Conservation (phyloP, 2,329 filamentous ascomycete species). For the Ophidiomyces ophidiicola region DNA sequence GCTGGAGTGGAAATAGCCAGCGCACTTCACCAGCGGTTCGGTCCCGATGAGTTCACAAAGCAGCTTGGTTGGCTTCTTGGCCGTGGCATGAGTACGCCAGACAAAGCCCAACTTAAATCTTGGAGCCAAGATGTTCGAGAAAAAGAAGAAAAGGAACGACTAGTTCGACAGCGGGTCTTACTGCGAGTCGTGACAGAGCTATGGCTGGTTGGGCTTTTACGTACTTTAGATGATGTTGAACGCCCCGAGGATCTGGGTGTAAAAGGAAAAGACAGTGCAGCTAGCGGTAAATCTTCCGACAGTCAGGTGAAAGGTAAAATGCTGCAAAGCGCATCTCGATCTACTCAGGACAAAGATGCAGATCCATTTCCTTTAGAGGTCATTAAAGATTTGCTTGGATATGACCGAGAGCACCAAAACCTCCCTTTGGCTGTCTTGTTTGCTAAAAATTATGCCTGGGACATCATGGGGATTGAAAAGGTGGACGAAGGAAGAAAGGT, state of each 20-base stretch:
- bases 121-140: slow-evolving; percentile 73
- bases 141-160: slow-evolving; percentile 87
- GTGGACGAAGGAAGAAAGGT: slow-evolving; percentile 68
- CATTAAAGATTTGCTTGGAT: slow-evolving; percentile 87
- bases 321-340: slow-evolving; percentile 43
- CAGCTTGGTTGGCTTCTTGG: slow-evolving; percentile 87
- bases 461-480: slow-evolving; percentile 70
- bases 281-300: slow-evolving; percentile 38
- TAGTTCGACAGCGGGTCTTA: slow-evolving; percentile 72
- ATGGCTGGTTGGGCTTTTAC: slow-evolving; percentile 82
- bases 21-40: slow-evolving; percentile 91
- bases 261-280: slow-evolving; percentile 42
- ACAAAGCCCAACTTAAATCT: slow-evolving; percentile 69
- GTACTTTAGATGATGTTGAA: slow-evolving; percentile 61
- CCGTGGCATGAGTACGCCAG: slow-evolving; percentile 79
- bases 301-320: slow-evolving; percentile 50
- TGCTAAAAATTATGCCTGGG: slow-evolving; percentile 93
- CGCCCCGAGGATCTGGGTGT: slow-evolving; percentile 49
- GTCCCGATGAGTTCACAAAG: slow-evolving; percentile 76
- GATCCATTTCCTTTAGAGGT: slow-evolving; percentile 96
- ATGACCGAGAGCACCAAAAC: slow-evolving; percentile 86
- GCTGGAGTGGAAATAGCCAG: slow-evolving; percentile 86
- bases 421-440: slow-evolving; percentile 86
- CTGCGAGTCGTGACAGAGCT: slow-evolving; percentile 86
- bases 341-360: slow-evolving; percentile 53